phyloP scores from a whole-genome alignment of 164 flowering plant species.

The Dillenia suffruticosa region DNA sequence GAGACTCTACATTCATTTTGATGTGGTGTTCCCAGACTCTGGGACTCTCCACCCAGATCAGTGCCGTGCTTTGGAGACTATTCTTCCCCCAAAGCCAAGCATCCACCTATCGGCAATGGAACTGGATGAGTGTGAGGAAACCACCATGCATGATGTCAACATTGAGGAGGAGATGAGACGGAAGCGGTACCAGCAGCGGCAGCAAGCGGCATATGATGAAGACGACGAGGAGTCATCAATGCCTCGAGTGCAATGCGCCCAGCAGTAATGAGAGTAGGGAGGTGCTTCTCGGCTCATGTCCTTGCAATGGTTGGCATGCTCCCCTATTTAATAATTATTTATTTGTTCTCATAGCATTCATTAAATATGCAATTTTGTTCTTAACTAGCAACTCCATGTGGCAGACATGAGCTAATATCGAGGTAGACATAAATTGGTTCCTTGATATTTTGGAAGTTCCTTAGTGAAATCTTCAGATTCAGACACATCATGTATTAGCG shows the following conservation, averaged over 20 bases:
- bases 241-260: conserved; percentile 65
- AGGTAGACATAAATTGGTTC: no score
- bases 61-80: conserved; percentile 28
- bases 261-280: conserved; percentile 30
- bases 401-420: no score
- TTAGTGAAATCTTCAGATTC: no score
- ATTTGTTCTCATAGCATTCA: neutral
- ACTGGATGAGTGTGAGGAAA: conserved; percentile 61
- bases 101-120: conserved; percentile 41
- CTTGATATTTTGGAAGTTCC: no score
- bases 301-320: neutral
- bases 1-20: conserved; percentile 48
- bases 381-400: no score
- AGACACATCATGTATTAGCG: no score
- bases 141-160: conserved; percentile 58
- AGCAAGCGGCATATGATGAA: conserved; percentile 51
- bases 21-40: conserved; percentile 58
- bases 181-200: conserved; percentile 36
- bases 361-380: no score
- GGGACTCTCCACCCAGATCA: conserved; percentile 44
- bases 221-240: conserved; percentile 35
- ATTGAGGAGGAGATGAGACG: conserved; percentile 55
- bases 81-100: conserved; percentile 32
- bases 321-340: no score
- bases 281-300: no score